These are phyloP conservation scores for Candolleomyces aberdarensis DNA, from an alignment of 768 basidiomycete species.

Conservation along the genomic window DNA sequence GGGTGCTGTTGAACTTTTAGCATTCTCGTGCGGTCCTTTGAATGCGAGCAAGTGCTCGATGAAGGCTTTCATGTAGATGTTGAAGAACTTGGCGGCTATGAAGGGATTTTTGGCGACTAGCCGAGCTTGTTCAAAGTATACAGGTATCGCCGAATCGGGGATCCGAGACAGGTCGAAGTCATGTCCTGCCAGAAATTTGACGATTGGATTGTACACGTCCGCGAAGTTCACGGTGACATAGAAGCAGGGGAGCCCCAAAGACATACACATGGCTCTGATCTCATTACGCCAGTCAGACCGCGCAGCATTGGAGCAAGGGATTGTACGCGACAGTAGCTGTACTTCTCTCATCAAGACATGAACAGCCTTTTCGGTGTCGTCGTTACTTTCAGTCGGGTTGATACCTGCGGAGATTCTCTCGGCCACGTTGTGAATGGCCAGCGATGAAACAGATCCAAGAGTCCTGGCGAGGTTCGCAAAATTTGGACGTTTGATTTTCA, in stretches of 20 bases:
- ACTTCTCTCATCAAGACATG: constrained; percentile 18
- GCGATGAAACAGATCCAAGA: constrained; percentile 20
- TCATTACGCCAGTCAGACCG: constrained; percentile 31
- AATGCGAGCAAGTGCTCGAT: no score
- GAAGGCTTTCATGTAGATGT: no score
- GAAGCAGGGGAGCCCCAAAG: constrained; percentile 35
- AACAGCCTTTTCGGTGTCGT: constrained; percentile 24
- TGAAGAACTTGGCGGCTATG: no score
- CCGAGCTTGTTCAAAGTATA: no score
- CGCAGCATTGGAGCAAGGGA: constrained; percentile 29
- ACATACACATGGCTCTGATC: constrained; percentile 29
- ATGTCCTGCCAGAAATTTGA: constrained; percentile 10
- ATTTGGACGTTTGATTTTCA: constrained; percentile 22
- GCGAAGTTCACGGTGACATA: constrained; percentile 45
- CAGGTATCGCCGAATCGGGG: no score
- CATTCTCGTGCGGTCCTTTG: no score
- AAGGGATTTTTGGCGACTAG: no score
- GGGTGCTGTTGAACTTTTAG: no score
- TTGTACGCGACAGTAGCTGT: constrained; percentile 7
- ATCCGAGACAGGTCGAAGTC: no score
- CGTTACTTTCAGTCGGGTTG: constrained; percentile 10
- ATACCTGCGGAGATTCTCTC: constrained; percentile 18
- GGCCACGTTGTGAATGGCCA: constrained; percentile 19
- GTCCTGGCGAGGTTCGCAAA: constrained; percentile 23
- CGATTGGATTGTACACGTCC: constrained; percentile 38